Base-by-base conservation (phyloP, 148 eudicot species). In the Amaranthus cruentus region DNA sequence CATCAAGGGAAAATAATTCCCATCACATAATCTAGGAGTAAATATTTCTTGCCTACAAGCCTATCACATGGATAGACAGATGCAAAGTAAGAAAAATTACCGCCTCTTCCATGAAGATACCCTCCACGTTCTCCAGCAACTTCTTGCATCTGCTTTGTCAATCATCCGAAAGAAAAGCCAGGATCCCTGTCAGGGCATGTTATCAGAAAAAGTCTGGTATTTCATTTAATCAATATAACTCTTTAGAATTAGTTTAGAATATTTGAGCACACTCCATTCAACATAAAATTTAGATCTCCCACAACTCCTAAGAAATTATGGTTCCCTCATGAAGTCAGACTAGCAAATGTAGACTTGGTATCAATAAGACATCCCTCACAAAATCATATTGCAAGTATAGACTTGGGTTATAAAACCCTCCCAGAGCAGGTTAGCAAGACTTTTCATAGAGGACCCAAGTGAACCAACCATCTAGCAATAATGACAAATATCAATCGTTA, bases 81-180 rank as follows among this genome's bases (percentile, higher is more conserved):
- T 8, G 57, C n/a, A 75, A 71, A 21, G 52, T 9, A 51, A 9
- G 42, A n/a, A 38, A 58, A 72, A 68, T 61, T 73, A 94, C 98
- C 98, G 87, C 98, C 98, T 78, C 98, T 83, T 62, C 98, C 98
- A 81, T 94, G 97, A 79, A 94, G 96, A 81, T 94, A 94, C 73
- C 98, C 98, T 81, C 98, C 98, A 77, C 97, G 97, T 83, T 94
- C 98, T 78, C 98, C 98, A 47, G 98, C 93, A 87, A 94, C 98
- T 78, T 94, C 98, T 89, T 94, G 98, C 98, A 94, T 94, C 98
- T 94, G 93, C 75, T 81, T 75, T 69, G 82, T 87, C 88, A 94
- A 79, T 73, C 84, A 77, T 85, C 96, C 93, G 74, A 71, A 75
- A 83, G 79, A 84, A 75, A 83, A 85, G 88, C 91, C 97, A 90